Base-by-base conservation (phyloP, 441 rosid species). In the Jatropha multifida region DNA sequence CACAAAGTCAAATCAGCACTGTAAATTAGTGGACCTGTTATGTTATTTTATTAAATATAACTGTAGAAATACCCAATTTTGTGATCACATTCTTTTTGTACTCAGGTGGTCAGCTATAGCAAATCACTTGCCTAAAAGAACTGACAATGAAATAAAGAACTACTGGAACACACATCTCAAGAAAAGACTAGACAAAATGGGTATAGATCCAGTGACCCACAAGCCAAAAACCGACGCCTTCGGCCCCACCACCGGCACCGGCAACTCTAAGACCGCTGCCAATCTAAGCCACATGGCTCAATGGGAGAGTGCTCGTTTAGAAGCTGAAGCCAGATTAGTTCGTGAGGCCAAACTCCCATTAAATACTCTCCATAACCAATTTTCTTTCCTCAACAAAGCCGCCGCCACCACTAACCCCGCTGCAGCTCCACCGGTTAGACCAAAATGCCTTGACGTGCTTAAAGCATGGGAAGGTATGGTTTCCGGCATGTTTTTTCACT, bases 251-350 rank as follows among this genome's bases (percentile, higher is more conserved):
- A 20, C 32, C 27, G 69, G 52, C 54, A 12, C 27, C 14, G 14
- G 58, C 59, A n/a, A 68, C 4, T 18, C 61, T 2, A 69, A 52
- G 61, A 14, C 32, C 40, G 80, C 73, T 6, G 77, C 85, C 46
- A 82, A 83, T 69, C 78, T 77, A 54, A 85, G 82, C 71, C 84
- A 82, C 86, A 72, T 80, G 78, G 85, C 87, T 46, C 85, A 85
- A 44, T 85, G 87, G 87, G 88, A 83, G 61, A 90, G 80, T 52
- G 84, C 82, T 74, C 84, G 83, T 51, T 83, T 86, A 40, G 88
- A 85, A 69, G 89, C 91, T 26, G 89, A 81, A 76, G 87, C 83
- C 0, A 77, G 85, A 72, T 76, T 83, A 58, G 76, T 80, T 52
- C 77, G 77, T 8, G 82, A 78, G 20, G 82, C 87, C 2, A 82